phyloP scores from a whole-genome alignment of 345 rosid species.

The Eucalyptus cloeziana region DNA sequence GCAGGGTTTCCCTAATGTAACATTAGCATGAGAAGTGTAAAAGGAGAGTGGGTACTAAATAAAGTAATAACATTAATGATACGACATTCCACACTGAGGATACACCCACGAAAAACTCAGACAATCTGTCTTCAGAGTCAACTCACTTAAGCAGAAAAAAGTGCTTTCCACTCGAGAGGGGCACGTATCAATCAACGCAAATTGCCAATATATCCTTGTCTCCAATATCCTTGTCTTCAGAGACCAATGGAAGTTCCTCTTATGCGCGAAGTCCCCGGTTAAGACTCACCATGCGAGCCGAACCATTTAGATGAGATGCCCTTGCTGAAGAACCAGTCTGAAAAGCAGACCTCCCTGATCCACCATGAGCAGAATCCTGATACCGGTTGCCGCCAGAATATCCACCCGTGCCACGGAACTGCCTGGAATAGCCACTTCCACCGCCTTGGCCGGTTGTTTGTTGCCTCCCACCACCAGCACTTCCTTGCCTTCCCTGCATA shows the following conservation, averaged over 20 bases:
- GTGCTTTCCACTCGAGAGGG: background rate
- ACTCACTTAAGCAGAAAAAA: background rate
- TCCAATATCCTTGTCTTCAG: background rate
- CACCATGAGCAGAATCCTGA: constrained; percentile 7
- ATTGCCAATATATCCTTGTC: background rate
- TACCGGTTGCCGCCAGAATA: constrained; percentile 25
- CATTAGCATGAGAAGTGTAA: background rate
- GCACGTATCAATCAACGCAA: background rate
- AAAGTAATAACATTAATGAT: background rate
- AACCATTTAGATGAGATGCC: constrained; percentile 42
- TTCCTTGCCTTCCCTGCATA: constrained; percentile 56
- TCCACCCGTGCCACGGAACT: constrained; percentile 35
- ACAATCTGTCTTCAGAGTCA: background rate
- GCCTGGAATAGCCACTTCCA: constrained; percentile 34
- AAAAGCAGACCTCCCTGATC: constrained; percentile 13
- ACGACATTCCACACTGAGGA: background rate
- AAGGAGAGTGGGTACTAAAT: background rate
- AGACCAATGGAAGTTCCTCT: background rate
- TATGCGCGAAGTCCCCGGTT: constrained; percentile 38
- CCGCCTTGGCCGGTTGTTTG: constrained; percentile 15
- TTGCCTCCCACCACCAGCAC: constrained; percentile 29
- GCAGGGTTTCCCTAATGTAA: background rate
- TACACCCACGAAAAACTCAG: background rate
- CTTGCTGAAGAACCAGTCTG: constrained; percentile 12
- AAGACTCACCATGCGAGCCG: constrained; percentile 67